phyloP scores from a whole-genome alignment of 2,329 filamentous ascomycete genomes.

The Arthrobotrys musiformis region DNA sequence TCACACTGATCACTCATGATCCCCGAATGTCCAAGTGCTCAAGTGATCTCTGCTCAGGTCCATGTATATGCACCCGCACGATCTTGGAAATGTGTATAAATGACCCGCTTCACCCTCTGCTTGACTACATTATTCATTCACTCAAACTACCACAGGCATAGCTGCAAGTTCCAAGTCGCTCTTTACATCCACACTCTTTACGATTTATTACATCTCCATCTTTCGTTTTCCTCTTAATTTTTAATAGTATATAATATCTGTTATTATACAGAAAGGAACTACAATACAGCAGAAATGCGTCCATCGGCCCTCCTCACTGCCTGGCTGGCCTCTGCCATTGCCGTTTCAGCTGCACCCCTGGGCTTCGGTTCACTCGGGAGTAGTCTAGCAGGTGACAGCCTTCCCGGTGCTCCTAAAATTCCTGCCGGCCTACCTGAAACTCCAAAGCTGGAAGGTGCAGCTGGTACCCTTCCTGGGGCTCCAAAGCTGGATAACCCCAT shows the following conservation, averaged over 20 bases:
- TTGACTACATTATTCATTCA: neutral
- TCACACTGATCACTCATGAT: neutral
- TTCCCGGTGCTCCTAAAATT: too few species aligned
- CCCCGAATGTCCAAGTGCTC: neutral
- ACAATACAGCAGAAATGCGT: neutral
- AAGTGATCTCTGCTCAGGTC: neutral
- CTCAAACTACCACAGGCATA: neutral
- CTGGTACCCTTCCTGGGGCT: too few species aligned
- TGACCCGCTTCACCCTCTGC: neutral
- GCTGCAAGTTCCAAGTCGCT: neutral
- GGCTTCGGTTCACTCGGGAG: neutral
- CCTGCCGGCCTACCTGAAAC: too few species aligned
- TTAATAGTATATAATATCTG: neutral
- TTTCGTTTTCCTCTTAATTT: neutral
- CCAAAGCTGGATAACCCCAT: too few species aligned
- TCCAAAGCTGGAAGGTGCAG: too few species aligned
- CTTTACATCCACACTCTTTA: neutral
- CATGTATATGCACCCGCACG: neutral
- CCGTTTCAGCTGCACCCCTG: neutral
- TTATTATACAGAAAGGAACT: too few species aligned
- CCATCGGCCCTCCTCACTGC: neutral
- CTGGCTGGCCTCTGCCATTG: neutral
- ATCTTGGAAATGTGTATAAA: slow-evolving; percentile 1
- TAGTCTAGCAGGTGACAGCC: too few species aligned
- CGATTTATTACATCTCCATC: neutral